A percentile compares a stretch with the other conserved stretches of the same genome.
Evolutionary conservation across 192 early-diverging fungal species (phyloP).

Genomic region (Coemansia sp.): DNA sequence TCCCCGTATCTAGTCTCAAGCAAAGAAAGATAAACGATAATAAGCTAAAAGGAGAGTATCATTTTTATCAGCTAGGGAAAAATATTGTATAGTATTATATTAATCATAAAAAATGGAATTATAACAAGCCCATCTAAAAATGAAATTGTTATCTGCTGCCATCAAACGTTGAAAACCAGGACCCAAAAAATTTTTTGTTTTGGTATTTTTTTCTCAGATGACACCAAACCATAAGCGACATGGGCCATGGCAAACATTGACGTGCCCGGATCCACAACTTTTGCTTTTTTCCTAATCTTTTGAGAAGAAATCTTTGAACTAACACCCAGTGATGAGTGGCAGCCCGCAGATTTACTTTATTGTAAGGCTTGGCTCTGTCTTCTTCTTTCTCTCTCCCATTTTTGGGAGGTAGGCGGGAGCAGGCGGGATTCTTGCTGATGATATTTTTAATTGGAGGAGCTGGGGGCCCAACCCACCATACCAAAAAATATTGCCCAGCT

Average conservation of each 20-base stretch:
- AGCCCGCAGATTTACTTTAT: slow-evolving; percentile 5
- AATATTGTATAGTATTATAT: no score
- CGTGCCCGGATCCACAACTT: background rate
- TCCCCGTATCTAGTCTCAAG: no score
- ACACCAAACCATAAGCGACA: background rate
- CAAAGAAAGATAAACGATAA: no score
- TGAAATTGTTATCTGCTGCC: background rate
- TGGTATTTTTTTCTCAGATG: background rate
- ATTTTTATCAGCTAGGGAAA: no score
- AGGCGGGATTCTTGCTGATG: background rate
- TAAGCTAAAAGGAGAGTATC: no score
- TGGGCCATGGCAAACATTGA: background rate
- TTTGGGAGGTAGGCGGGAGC: background rate
- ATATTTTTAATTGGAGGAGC: slow-evolving; percentile 4
- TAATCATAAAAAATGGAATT: no score
- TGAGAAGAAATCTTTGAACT: slow-evolving; percentile 14
- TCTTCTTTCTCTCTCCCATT: background rate
- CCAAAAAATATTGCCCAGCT: slow-evolving; percentile 7
- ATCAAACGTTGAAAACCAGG: no score
- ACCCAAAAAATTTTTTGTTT: background rate
- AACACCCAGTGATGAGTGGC: slow-evolving; percentile 20
- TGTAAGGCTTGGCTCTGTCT: slow-evolving; percentile 8
- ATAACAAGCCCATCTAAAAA: background rate
- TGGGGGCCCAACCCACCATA: slow-evolving; percentile 6
- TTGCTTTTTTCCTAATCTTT: background rate